Base-by-base conservation (phyloP, 2,329 filamentous ascomycete genomes). In the Cyphellophora europaea region DNA sequence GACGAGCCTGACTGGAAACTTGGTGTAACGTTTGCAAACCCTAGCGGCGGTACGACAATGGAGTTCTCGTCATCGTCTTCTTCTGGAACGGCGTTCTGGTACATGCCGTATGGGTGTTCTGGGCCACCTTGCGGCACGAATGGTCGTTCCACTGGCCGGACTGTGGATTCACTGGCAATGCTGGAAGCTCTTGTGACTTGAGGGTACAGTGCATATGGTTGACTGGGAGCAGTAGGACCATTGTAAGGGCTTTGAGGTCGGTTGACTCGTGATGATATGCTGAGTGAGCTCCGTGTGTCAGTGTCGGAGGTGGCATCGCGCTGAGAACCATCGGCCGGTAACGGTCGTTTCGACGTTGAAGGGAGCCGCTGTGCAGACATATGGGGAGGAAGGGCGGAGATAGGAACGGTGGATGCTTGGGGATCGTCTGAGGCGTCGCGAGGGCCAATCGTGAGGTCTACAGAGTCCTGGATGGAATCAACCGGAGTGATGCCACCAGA, bases 91-190 rank as follows among this genome's bases (percentile, higher is more conserved):
- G 82, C 84, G 47, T 77, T 86, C 54, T 83, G 72, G 50, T 94
- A 95, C 68, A 93, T 74, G 27, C 71, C 74, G 54, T 95, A 95
- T 0, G 87, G 87, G 53, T 94, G 87, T 40, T 83, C 75, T 6
- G 87, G 87, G 5, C 44, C 44, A 3, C 76, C 76, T 32, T 67
- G 72, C 10, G 73, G 72, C 8, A 66, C 66, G 47, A 79, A 75
- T 3, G 77, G 71, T 44, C 61, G 69, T 53, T 71, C 74, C 6
- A 69, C 59, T 11, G 71, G 67, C 15, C 70, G 72, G 29, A 72
- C 63, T 10, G 83, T 87, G 5, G 82, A 78, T 11, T 77, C 74
- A 13, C 84, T 85, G n/a, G 76, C 72, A 23, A 81, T 64, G 52
- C 84, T 88, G 15, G 71, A 65, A 6, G 75, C 71, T 37, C 75